Conservation (phyloP, 208 protist species). For the Tritrichomonas musculus region DNA sequence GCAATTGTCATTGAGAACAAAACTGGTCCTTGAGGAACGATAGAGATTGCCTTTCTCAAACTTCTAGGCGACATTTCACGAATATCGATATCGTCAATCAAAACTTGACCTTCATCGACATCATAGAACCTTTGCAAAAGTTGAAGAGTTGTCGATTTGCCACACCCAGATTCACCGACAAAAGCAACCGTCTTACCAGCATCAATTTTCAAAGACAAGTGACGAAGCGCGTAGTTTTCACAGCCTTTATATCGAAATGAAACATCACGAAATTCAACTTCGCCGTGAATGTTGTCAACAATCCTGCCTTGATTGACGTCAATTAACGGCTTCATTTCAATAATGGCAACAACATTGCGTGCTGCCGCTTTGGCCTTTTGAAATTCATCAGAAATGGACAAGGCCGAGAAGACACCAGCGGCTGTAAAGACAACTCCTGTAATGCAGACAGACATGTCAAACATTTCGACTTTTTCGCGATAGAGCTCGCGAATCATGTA, state of each 20-base stretch:
- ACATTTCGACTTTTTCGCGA: not conserved
- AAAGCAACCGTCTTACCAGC: slow-evolving; percentile 2
- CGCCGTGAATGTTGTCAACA: not conserved
- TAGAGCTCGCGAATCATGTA: not conserved
- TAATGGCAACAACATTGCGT: not conserved
- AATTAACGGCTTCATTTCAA: not conserved
- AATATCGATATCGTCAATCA: not conserved
- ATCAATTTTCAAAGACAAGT: not conserved
- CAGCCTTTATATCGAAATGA: not conserved
- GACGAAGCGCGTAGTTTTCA: not conserved
- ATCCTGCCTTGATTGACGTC: not conserved
- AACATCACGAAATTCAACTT: not conserved
- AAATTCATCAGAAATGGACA: not conserved
- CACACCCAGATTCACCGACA: slow-evolving; percentile 8
- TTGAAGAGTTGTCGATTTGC: no score
- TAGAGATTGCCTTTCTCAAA: not conserved
- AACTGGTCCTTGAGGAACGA: slow-evolving; percentile 46
- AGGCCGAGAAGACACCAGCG: not conserved
- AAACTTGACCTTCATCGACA: not conserved
- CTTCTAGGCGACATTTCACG: not conserved
- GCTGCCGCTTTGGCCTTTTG: not conserved
- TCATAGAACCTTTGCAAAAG: slow-evolving; percentile 26
- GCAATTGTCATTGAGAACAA: no score
- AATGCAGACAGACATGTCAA: not conserved
- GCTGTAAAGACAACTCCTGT: not conserved